These are phyloP conservation scores for Penicillium sp. DNA, from an alignment of 2,329 filamentous ascomycete genomes.

Conservation along the genomic window DNA sequence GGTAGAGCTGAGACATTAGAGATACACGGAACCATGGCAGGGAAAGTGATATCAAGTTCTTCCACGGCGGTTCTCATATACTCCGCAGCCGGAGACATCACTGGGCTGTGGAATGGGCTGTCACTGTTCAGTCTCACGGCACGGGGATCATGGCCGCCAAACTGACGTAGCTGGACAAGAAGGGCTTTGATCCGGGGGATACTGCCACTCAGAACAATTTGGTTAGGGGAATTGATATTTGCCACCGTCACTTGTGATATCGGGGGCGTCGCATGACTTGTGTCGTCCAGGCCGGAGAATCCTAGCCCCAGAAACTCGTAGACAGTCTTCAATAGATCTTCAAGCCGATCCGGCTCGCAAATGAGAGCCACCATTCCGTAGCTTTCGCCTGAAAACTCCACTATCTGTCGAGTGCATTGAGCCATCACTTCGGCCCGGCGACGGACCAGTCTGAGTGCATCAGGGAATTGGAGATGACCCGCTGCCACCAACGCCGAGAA, in stretches of 20 bases:
- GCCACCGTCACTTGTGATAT: constrained; percentile 88
- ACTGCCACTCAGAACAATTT: constrained; percentile 90
- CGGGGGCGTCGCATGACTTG: constrained; percentile 68
- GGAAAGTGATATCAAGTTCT: constrained; percentile 69
- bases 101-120: constrained; percentile 85
- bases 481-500: constrained; percentile 88
- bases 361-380: constrained; percentile 95
- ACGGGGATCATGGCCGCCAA: constrained; percentile 86
- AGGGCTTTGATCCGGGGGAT: constrained; percentile 80
- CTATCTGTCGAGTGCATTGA: constrained; percentile 69
- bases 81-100: constrained; percentile 83
- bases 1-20: constrained; percentile 84
- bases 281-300: constrained; percentile 67
- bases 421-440: constrained; percentile 82
- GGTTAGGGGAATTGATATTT: constrained; percentile 94
- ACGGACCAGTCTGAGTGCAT: constrained; percentile 77
- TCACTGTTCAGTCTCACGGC: constrained; percentile 85
- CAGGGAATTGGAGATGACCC: constrained; percentile 75
- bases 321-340: constrained; percentile 70
- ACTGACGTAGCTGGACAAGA: constrained; percentile 82
- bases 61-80: constrained; percentile 72
- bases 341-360: constrained; percentile 78
- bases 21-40: constrained; percentile 74
- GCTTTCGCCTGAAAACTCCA: constrained; percentile 71
- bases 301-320: constrained; percentile 76